phyloP scores from a whole-genome alignment of 2,329 filamentous ascomycete species.

The Fusarium cyanostomum region DNA sequence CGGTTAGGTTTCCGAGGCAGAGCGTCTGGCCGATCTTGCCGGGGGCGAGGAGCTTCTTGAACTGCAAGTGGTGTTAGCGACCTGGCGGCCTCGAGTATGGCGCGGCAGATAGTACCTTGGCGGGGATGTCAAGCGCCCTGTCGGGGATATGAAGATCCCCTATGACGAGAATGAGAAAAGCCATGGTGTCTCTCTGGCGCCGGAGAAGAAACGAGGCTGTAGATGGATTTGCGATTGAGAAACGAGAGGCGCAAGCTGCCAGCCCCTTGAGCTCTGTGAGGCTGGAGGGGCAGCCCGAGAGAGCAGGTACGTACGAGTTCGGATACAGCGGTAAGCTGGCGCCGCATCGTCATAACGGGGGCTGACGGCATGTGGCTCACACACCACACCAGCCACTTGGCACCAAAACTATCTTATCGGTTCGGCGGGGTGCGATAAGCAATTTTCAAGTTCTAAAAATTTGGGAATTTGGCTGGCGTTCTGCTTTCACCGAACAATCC shows the following conservation, averaged over 20 bases:
- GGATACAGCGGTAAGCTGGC: slow-evolving; percentile 45
- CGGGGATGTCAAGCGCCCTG: slow-evolving; percentile 87
- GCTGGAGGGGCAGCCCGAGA: slow-evolving; percentile 44
- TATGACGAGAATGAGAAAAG: slow-evolving; percentile 89
- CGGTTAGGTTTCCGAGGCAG: slow-evolving; percentile 82
- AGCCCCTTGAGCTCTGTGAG: slow-evolving; percentile 40
- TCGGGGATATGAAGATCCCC: slow-evolving; percentile 95
- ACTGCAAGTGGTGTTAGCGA: slow-evolving; percentile 60
- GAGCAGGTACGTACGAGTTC: slow-evolving; percentile 35
- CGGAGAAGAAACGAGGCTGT: slow-evolving; percentile 36
- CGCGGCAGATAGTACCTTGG: slow-evolving; percentile 70
- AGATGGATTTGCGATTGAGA: slow-evolving; percentile 32
- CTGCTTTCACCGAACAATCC: slow-evolving; percentile 44
- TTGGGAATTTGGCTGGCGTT: slow-evolving; percentile 41
- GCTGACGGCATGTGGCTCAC: slow-evolving; percentile 25
- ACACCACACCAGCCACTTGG: slow-evolving; percentile 3
- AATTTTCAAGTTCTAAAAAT: slow-evolving; percentile 43
- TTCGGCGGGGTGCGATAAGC: slow-evolving; percentile 44
- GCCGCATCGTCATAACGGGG: slow-evolving; percentile 38
- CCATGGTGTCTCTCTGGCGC: slow-evolving; percentile 66
- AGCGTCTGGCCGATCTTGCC: slow-evolving; percentile 86
- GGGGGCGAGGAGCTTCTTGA: slow-evolving; percentile 84
- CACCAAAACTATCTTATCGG: slow-evolving; percentile 38
- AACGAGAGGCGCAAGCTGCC: slow-evolving; percentile 36
- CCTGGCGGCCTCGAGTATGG: slow-evolving; percentile 24